Conservation (phyloP, 306 rosid genomes). For the Cicer chorassanicum region DNA sequence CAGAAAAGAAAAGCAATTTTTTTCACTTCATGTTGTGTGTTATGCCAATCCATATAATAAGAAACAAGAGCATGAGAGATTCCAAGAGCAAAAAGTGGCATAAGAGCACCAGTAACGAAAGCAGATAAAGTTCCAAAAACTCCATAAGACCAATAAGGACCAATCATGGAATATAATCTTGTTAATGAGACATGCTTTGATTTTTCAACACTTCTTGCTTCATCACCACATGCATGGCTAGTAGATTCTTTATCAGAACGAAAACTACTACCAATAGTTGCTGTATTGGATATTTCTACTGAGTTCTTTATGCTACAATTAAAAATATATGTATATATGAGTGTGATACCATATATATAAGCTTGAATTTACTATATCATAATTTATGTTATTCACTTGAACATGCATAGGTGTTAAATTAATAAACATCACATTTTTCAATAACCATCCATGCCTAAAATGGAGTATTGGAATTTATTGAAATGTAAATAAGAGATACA, state of each 20-base stretch:
- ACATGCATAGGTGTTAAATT: constrained; percentile 5
- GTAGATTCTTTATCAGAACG: constrained; percentile 80
- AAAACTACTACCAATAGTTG: constrained; percentile 82
- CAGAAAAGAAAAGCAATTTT: constrained; percentile 77
- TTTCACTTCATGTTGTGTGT: constrained; percentile 67
- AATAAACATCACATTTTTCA: background rate
- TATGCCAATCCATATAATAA: constrained; percentile 89
- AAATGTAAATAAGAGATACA: background rate
- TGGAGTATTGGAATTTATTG: background rate
- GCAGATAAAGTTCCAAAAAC: constrained; percentile 72
- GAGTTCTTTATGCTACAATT: constrained; percentile 58
- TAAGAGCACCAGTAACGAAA: constrained; percentile 83
- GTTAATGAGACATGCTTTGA: constrained; percentile 52
- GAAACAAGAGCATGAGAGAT: constrained; percentile 90
- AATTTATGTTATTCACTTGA: constrained; percentile 1
- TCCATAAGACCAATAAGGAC: constrained; percentile 86
- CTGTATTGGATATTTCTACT: constrained; percentile 62
- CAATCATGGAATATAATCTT: constrained; percentile 80
- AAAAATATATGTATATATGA: background rate
- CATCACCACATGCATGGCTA: constrained; percentile 56
- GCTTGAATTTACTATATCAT: constrained; percentile 3
- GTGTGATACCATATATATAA: background rate
- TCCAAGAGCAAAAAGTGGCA: constrained; percentile 95
- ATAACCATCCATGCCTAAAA: background rate
- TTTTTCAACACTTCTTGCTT: constrained; percentile 49